phyloP scores from a whole-genome alignment of 805 yeast genomes.

The Metschnikowia rubicola region DNA sequence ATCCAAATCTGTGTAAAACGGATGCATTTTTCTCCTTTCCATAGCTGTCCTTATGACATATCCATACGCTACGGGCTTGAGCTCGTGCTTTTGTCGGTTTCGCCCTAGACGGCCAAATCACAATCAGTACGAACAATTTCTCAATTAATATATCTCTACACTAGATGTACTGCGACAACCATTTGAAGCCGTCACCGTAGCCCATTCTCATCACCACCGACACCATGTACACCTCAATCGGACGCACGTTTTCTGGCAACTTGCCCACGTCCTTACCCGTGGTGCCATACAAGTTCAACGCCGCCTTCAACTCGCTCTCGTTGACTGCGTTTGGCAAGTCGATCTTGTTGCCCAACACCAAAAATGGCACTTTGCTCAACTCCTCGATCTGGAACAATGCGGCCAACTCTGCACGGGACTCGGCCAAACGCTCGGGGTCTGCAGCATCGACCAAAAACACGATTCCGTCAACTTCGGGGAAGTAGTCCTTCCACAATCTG shows the following conservation, averaged over 20 bases:
- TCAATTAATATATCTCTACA: slow-evolving; percentile 4
- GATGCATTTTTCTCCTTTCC: no score
- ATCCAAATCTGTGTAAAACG: no score
- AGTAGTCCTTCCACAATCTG: slow-evolving; percentile 98
- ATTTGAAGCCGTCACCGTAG: slow-evolving; percentile 96
- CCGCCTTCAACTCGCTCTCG: slow-evolving; percentile 89
- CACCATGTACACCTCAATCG: slow-evolving; percentile 95
- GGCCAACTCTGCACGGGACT: slow-evolving; percentile 92
- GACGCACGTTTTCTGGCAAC: slow-evolving; percentile 72
- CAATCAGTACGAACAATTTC: background rate
- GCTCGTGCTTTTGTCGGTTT: no score
- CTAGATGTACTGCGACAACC: slow-evolving; percentile 94
- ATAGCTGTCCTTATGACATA: no score
- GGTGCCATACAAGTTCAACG: slow-evolving; percentile 81
- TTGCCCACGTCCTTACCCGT: slow-evolving; percentile 78
- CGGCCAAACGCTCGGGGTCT: slow-evolving; percentile 91
- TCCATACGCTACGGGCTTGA: no score
- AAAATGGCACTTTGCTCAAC: slow-evolving; percentile 82
- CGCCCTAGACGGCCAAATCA: no score
- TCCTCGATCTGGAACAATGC: slow-evolving; percentile 91
- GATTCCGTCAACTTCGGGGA: slow-evolving; percentile 98
- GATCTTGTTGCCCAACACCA: slow-evolving; percentile 93
- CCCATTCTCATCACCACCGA: slow-evolving; percentile 98
- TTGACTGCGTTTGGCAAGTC: slow-evolving; percentile 92
- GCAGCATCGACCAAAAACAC: slow-evolving; percentile 97